phyloP scores from a whole-genome alignment of 2,329 filamentous ascomycete genomes.

The Cercospora zeina region DNA sequence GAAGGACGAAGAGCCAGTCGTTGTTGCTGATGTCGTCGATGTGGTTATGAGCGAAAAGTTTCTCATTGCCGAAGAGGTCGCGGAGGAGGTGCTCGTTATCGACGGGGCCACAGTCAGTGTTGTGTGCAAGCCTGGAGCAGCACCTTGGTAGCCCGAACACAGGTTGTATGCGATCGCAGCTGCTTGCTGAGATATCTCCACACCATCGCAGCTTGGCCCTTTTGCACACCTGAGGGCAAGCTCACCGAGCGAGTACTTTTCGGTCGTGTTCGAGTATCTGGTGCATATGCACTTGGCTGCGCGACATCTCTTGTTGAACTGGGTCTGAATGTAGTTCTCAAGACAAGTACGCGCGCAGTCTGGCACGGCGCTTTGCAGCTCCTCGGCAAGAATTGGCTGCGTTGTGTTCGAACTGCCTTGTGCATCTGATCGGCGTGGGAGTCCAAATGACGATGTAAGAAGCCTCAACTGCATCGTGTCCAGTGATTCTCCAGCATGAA shows the following conservation, averaged over 20 bases:
- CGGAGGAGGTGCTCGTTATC: constrained; percentile 3
- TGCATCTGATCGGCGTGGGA: not conserved
- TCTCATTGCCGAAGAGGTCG: constrained; percentile 4
- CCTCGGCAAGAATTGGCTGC: constrained; percentile 21
- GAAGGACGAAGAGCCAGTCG: not conserved
- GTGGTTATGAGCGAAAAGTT: not conserved
- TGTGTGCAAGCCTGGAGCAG: constrained; percentile 35
- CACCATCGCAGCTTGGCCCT: constrained; percentile 9
- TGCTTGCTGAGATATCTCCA: not conserved
- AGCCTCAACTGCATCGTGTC: constrained; percentile 23
- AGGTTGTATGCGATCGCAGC: constrained; percentile 31
- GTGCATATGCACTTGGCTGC: constrained; percentile 8
- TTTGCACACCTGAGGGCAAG: constrained; percentile 33
- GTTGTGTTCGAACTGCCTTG: constrained; percentile 16
- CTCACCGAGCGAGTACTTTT: constrained; percentile 35
- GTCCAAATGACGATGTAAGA: constrained; percentile 2
- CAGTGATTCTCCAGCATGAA: not conserved
- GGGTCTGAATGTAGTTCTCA: constrained; percentile 29
- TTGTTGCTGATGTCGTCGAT: not conserved
- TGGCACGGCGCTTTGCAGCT: constrained; percentile 32
- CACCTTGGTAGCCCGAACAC: constrained; percentile 31
- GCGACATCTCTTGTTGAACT: constrained; percentile 21
- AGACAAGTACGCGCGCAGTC: constrained; percentile 38
- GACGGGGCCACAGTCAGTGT: constrained; percentile 18
- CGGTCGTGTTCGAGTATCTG: not conserved